phyloP scores from a whole-genome alignment of 2,329 filamentous ascomycete species.

The Grosmannia penicillata region DNA sequence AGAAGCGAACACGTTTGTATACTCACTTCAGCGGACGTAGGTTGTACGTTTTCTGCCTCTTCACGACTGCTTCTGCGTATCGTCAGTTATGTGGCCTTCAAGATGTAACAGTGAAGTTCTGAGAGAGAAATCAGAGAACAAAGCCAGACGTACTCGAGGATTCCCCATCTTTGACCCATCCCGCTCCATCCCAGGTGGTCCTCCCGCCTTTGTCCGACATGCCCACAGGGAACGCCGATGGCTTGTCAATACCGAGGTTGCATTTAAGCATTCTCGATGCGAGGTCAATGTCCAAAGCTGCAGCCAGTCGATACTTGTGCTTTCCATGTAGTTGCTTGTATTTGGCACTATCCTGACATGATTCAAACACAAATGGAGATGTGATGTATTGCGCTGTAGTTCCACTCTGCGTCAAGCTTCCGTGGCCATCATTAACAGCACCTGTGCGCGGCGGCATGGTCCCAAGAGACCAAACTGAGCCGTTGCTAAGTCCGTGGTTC shows the following conservation, averaged over 20 bases:
- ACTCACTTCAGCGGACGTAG: conserved; percentile 55
- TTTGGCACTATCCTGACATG: conserved; percentile 28
- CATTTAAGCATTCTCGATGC: conserved; percentile 49
- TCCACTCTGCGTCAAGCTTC: conserved; percentile 50
- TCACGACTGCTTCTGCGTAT: neutral
- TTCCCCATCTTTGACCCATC: conserved; percentile 20
- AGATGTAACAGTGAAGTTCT: too few relatives aligned
- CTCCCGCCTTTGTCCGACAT: conserved; percentile 9
- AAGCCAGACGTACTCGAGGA: conserved; percentile 8
- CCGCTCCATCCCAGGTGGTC: conserved; percentile 26
- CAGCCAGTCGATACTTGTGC: conserved; percentile 61
- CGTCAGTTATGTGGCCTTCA: too few relatives aligned
- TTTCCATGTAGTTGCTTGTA: conserved; percentile 57
- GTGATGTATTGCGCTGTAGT: conserved; percentile 56
- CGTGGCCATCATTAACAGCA: conserved; percentile 47
- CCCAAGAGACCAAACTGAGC: conserved; percentile 64
- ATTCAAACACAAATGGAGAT: conserved; percentile 29
- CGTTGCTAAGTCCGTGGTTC: conserved; percentile 32
- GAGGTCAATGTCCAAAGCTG: conserved; percentile 68
- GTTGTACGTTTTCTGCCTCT: conserved; percentile 1
- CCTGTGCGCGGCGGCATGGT: conserved; percentile 44
- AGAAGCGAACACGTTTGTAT: too few relatives aligned
- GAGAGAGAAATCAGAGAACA: neutral
- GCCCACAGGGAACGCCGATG: neutral
- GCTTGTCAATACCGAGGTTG: conserved; percentile 10